phyloP scores from a whole-genome alignment of 352 stramenopile species.

The Pythium aquatile region DNA sequence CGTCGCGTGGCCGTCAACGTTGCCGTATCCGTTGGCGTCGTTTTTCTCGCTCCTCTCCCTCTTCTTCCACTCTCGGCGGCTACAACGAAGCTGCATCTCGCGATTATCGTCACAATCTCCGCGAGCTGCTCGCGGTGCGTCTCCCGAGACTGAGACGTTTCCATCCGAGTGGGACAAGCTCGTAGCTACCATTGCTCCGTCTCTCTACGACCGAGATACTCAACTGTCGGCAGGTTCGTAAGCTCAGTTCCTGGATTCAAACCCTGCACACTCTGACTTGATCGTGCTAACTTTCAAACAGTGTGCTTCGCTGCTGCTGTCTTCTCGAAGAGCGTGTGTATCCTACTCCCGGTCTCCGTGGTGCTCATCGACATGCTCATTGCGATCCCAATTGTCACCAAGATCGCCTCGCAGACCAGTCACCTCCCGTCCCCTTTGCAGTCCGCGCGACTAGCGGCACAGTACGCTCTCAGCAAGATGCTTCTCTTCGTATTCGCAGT shows the following conservation, averaged over 20 bases:
- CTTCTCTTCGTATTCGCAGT: conserved; percentile 25
- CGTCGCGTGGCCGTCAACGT: conserved; percentile 63
- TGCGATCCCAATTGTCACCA: conserved; percentile 6
- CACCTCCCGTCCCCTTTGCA: conserved; percentile 8
- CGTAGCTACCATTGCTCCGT: conserved; percentile 3
- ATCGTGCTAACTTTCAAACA: conserved; percentile 24
- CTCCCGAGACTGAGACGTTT: conserved; percentile 20
- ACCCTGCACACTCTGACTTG: not conserved
- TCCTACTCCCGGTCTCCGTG: conserved; percentile 39
- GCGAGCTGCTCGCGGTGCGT: conserved; percentile 13
- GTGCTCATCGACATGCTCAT: conserved; percentile 42
- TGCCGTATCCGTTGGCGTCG: conserved; percentile 59
- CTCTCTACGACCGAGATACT: conserved; percentile 4
- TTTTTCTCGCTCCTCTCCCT: conserved; percentile 53
- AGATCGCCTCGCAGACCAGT: conserved; percentile 5
- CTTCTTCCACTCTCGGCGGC: conserved; percentile 21
- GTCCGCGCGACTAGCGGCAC: not conserved
- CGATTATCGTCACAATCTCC: not conserved
- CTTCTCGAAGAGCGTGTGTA: conserved; percentile 55
- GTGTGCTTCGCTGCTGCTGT: conserved; percentile 39
- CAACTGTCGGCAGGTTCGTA: conserved; percentile 28
- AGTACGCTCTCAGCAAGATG: conserved; percentile 32
- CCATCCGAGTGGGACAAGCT: conserved; percentile 22
- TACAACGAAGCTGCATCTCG: not conserved
- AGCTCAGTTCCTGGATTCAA: not conserved